Percentiles rank a stretch among this genome's conserved stretches.
Evolutionary conservation across 176 grass and related monocot species (phyloP).

Genomic region (Miscanthus lutarioriparius): DNA sequence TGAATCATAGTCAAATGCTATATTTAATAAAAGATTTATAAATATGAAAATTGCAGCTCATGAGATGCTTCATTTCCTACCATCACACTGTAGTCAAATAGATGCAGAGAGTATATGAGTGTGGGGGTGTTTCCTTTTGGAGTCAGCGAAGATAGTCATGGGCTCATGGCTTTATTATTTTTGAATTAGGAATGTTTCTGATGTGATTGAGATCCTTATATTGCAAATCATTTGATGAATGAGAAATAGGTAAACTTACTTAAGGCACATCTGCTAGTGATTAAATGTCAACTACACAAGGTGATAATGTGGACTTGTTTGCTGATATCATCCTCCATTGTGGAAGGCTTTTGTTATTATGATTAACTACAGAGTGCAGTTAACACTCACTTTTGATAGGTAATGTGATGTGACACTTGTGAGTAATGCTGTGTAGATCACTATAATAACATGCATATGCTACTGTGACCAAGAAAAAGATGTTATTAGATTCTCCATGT

Average conservation of each 20-base stretch:
- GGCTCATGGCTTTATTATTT: not conserved
- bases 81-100: not conserved
- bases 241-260: not conserved
- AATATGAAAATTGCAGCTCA: not conserved
- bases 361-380: not conserved
- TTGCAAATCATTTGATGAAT: not conserved
- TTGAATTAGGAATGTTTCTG: not conserved
- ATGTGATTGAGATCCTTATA: not conserved
- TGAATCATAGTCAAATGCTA: not conserved
- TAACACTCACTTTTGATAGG: not conserved
- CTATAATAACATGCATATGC: not conserved
- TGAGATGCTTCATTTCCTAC: not conserved
- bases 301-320: not conserved
- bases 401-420: not conserved
- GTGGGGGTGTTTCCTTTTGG: not conserved
- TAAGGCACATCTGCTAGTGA: not conserved
- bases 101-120: not conserved
- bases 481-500: not conserved
- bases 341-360: not conserved
- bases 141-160: not conserved
- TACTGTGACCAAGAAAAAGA: not conserved
- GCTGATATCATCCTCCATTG: not conserved
- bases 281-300: not conserved
- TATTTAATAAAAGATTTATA: not conserved
- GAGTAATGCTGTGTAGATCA: not conserved